Evolutionary conservation across 306 rosid genomes (phyloP), one percentile per base, ranked within the genome.

Genomic region (Vachellia pachyceras): DNA sequence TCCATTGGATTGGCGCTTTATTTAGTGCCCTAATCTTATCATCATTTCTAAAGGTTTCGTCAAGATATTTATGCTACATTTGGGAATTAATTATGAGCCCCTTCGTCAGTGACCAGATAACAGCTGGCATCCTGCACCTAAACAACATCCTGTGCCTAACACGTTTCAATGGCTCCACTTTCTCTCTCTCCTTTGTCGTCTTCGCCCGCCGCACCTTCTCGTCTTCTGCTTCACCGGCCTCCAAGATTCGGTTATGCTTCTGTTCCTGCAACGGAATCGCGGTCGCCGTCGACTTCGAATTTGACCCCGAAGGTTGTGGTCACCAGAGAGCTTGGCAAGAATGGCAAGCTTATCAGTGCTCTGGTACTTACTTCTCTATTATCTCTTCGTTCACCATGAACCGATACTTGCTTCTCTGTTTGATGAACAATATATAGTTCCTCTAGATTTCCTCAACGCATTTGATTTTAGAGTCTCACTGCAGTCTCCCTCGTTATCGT

Each of bases 251-350:
- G 58, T 36, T 78, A 87, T 69, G 9, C 87, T 44, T 44, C 91
- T 63, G 75, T 82, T 52, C 47, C 80, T 46, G 76, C 79, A 5
- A 49, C 81, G 63, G 80, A 77, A 12, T 47, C 72, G 7, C 23
- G 6, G 23, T 39, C 83, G 17, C 60, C 61, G 3, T 8, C 86
- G 23, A 44, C 80, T 61, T 76, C 91, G 3, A 70, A 73, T 87
- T 71, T 37, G 39, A 14, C 77, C 1, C 97, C 89, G 7, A 84
- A 84, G 71, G 99, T 96, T 35, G 95, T 96, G 60, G 98, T 92
- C 72, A 96, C 99, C 75, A 92, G 99, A 87, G 98, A 96, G 87
- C 98, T 90, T 6, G 99, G 99, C 88, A 94, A 96, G 90, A 96
- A 96, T 68, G 87, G 84, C 82, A 96, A 96, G 90, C 98, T 96